A percentile compares a stretch with the other conserved stretches of the same genome.
phyloP scores from a whole-genome alignment of 139 green algal species.

The Haematococcus lacustris region DNA sequence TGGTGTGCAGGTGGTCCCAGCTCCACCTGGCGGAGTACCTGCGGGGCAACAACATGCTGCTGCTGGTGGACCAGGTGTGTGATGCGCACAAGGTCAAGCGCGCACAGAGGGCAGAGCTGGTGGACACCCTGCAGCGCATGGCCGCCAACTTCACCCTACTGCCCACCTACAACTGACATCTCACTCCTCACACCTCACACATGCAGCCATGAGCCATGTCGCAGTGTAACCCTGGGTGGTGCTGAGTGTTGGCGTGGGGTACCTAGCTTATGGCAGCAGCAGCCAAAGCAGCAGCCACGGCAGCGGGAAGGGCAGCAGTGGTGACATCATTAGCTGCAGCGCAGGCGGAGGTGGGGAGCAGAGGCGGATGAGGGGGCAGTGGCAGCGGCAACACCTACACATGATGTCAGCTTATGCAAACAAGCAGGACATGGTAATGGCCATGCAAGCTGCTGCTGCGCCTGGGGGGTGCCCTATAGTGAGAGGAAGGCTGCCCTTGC shows the following conservation, averaged over 20 bases:
- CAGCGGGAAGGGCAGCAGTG: too few species aligned
- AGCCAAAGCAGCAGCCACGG: too few species aligned
- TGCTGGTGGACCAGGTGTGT: not conserved
- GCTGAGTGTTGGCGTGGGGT: not conserved
- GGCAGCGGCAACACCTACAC: not conserved
- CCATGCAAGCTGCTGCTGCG: not conserved
- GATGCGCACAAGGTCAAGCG: conserved; percentile 4
- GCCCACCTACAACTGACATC: too few species aligned
- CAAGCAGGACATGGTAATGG: not conserved
- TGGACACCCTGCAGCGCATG: not conserved
- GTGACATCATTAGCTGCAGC: too few species aligned
- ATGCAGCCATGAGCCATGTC: not conserved
- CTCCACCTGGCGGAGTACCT: not conserved
- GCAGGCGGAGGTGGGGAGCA: too few species aligned
- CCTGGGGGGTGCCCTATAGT: too few species aligned
- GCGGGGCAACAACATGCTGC: not conserved
- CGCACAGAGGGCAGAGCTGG: not conserved
- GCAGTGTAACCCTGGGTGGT: not conserved
- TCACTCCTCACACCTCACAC: too few species aligned
- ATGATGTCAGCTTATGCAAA: not conserved
- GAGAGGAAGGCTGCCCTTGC: too few species aligned
- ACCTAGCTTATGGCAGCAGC: not conserved
- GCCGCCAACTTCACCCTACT: not conserved
- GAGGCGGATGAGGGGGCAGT: not conserved
- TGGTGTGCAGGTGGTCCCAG: not conserved